A percentile compares a stretch with the other conserved stretches of the same genome.
Evolutionary conservation across 371 early-diverging fungal species (phyloP).

Genomic region (Choanephora cucurbitarum): DNA sequence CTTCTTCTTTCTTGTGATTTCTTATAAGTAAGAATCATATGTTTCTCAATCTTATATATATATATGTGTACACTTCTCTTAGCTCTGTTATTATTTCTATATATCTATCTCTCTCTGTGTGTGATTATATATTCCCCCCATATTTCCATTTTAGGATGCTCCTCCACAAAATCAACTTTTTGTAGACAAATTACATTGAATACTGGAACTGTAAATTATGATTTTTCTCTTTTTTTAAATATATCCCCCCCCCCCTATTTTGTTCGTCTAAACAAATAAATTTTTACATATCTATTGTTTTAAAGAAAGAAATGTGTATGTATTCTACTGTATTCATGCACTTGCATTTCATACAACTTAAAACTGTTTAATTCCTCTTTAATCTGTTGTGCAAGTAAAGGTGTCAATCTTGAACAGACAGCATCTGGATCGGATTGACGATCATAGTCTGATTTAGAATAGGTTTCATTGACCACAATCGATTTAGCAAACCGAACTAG

Average conservation of each 20-base stretch:
- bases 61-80: slow-evolving; percentile 7
- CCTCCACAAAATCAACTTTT: slow-evolving; percentile 10
- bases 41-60: background rate
- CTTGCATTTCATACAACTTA: slow-evolving; percentile 74
- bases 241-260: background rate
- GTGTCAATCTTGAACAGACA: slow-evolving; percentile 57
- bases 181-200: slow-evolving; percentile 16
- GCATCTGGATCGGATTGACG: slow-evolving; percentile 64
- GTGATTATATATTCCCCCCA: slow-evolving; percentile 7
- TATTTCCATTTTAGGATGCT: background rate
- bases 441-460: slow-evolving; percentile 68
- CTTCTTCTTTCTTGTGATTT: slow-evolving; percentile 11
- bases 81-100: slow-evolving; percentile 22
- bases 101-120: too few species aligned
- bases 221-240: slow-evolving; percentile 1
- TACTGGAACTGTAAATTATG: slow-evolving; percentile 25
- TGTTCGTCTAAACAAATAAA: slow-evolving; percentile 15
- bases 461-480: slow-evolving; percentile 57
- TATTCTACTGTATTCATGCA: slow-evolving; percentile 68
- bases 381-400: slow-evolving; percentile 64
- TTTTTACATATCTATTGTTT: background rate
- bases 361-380: slow-evolving; percentile 73
- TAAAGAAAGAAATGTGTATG: slow-evolving; percentile 69
- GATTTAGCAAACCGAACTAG: slow-evolving; percentile 30
- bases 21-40: background rate